phyloP scores from a whole-genome alignment of 148 eudicot species.

The Rhododendron ferrugineum region DNA sequence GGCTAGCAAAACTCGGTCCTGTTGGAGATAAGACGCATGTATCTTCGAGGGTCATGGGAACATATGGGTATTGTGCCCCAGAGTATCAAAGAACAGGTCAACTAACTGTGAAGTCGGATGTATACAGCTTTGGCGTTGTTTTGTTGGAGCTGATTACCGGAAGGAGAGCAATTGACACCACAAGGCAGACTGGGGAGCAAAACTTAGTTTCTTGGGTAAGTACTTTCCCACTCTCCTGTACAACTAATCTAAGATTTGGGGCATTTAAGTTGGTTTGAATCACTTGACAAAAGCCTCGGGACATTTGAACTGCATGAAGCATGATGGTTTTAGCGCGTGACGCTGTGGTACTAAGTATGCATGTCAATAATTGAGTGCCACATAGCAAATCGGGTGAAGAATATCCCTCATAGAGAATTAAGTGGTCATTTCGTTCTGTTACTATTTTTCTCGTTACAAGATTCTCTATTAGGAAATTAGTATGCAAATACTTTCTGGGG shows the following conservation, averaged over 20 bases:
- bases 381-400: not conserved
- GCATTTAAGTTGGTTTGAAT: not conserved
- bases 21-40: conserved; percentile 42
- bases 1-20: conserved; percentile 58
- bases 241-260: not conserved
- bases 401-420: no score
- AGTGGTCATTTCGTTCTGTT: no score
- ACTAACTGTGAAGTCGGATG: conserved; percentile 48
- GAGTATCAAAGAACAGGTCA: conserved; percentile 55
- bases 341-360: not conserved
- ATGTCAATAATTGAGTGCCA: not conserved
- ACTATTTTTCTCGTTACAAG: no score
- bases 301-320: not conserved
- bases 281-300: not conserved
- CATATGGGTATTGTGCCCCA: conserved; percentile 55
- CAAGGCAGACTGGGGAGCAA: conserved; percentile 29
- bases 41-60: conserved; percentile 50
- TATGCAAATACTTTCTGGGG: no score
- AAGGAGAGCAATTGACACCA: conserved; percentile 44
- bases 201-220: conserved; percentile 55
- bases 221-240: not conserved
- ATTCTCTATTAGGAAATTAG: no score
- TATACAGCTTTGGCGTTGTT: conserved; percentile 69
- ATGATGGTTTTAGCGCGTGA: not conserved
- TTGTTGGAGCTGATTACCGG: conserved; percentile 58